Evolutionary conservation across 164 flowering plant species (phyloP).

Genomic region (Chimonanthus praecox): DNA sequence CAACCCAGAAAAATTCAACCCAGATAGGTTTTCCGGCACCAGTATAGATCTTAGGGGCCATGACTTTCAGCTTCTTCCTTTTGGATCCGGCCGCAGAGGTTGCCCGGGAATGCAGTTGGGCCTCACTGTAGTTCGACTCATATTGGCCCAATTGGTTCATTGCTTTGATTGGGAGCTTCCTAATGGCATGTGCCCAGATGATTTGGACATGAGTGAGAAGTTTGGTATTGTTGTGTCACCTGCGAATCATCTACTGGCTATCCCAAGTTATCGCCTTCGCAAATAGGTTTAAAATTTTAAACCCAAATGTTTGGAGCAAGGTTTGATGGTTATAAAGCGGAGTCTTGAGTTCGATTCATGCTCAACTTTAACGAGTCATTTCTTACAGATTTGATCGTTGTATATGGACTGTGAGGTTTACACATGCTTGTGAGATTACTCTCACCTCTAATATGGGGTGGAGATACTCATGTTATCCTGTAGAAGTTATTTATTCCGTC

Average conservation of each 20-base stretch:
- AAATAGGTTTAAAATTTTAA: neutral
- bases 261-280: conserved; percentile 16
- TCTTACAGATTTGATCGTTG: too few species aligned
- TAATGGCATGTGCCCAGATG: conserved; percentile 7
- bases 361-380: too few species aligned
- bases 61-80: conserved; percentile 1
- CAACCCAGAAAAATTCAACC: conserved; percentile 55
- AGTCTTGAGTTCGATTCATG: too few species aligned
- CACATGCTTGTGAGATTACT: too few species aligned
- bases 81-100: conserved; percentile 13
- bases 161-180: conserved; percentile 19
- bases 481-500: too few species aligned
- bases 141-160: conserved; percentile 17
- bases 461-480: too few species aligned
- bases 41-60: conserved; percentile 50
- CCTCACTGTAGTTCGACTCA: conserved; percentile 5
- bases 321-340: too few species aligned
- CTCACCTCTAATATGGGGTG: too few species aligned
- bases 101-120: conserved; percentile 17
- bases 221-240: conserved; percentile 7
- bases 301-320: too few species aligned
- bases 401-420: too few species aligned
- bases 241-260: conserved; percentile 6
- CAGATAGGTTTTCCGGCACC: conserved; percentile 49
- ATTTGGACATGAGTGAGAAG: conserved; percentile 15